phyloP scores from a whole-genome alignment of 257 asterid species.

The Voacanga thouarsii region DNA sequence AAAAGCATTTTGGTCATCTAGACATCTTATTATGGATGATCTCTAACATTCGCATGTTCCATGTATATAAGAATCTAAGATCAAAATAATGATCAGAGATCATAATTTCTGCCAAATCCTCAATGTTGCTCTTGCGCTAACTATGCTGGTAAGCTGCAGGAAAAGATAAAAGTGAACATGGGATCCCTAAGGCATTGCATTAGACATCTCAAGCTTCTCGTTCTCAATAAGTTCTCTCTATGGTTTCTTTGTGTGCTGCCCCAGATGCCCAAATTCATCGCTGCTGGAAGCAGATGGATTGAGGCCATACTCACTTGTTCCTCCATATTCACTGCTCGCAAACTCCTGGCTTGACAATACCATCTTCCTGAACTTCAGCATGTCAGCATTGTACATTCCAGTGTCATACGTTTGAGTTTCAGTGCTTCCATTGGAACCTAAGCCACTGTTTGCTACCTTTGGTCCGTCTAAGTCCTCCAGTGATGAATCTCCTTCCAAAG shows the following conservation, averaged over 20 bases:
- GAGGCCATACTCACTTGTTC: constrained; percentile 57
- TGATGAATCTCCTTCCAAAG: constrained; percentile 73
- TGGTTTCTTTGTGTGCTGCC: constrained; percentile 13
- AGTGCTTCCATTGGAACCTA: constrained; percentile 7
- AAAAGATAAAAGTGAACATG: neutral
- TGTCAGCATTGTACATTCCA: constrained; percentile 75
- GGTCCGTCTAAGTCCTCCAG: constrained; percentile 68
- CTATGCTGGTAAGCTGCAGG: neutral
- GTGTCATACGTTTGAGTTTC: constrained; percentile 50
- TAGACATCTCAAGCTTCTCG: constrained; percentile 3
- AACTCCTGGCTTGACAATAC: constrained; percentile 51
- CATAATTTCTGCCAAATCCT: neutral
- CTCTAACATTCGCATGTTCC: neutral
- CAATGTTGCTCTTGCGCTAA: neutral
- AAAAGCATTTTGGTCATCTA: neutral
- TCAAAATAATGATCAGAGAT: neutral
- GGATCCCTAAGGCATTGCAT: neutral
- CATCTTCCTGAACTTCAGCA: constrained; percentile 79
- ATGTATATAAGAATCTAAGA: neutral
- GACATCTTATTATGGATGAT: neutral
- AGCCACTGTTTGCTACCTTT: constrained; percentile 30
- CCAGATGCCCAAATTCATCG: constrained; percentile 24
- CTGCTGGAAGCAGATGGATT: constrained; percentile 49
- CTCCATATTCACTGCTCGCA: constrained; percentile 56
- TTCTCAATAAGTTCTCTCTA: neutral